These are phyloP conservation scores for Brassica cretica DNA, from an alignment of 345 rosid species.

Conservation along the genomic window DNA sequence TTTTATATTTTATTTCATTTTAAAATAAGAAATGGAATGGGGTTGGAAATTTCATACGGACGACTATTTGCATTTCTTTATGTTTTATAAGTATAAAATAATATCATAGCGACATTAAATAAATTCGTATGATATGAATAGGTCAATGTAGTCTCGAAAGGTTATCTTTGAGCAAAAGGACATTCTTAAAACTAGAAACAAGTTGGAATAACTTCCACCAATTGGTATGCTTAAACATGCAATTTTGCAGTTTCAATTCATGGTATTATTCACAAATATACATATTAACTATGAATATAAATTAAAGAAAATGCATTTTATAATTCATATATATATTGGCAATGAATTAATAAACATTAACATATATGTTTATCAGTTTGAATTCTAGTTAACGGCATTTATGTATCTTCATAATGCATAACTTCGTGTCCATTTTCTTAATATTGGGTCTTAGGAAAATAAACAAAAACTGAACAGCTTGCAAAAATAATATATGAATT, in stretches of 20 bases:
- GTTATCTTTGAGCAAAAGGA: not conserved
- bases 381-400: not conserved
- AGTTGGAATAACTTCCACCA: not conserved
- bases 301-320: not conserved
- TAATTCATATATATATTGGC: not conserved
- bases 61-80: slow-evolving; percentile 16
- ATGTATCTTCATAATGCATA: not conserved
- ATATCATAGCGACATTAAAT: not conserved
- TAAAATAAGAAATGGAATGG: no score
- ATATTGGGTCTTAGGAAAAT: not conserved
- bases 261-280: not conserved
- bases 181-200: not conserved
- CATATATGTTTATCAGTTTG: not conserved
- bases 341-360: not conserved
- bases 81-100: not conserved
- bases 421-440: not conserved
- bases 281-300: not conserved
- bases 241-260: not conserved
- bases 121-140: not conserved
- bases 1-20: no score
- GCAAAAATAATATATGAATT: not conserved
- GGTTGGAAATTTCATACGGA: no score
- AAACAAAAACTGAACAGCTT: not conserved
- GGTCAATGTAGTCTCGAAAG: slow-evolving; percentile 35
- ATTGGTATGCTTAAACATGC: not conserved